Percentiles rank a stretch among this genome's conserved stretches.
Evolutionary conservation across 140 eudicot species (phyloP).

Genomic region (Cichorium intybus): DNA sequence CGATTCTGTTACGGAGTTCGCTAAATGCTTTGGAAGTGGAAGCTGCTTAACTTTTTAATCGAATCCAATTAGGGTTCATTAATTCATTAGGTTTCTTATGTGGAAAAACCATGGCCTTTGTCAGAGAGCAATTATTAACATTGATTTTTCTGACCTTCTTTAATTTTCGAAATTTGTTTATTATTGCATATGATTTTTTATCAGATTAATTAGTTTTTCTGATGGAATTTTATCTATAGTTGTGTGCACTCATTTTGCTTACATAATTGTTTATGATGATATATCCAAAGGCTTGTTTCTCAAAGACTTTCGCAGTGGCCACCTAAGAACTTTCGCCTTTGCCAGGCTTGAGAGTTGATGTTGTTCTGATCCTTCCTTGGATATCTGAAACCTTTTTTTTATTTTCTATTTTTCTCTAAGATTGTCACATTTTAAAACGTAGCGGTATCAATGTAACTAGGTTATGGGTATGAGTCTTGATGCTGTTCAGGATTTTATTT

Average conservation of each 20-base stretch:
- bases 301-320: conserved; percentile 66
- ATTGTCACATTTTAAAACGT: too few species aligned
- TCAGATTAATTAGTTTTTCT: neutral
- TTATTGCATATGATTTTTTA: too few species aligned
- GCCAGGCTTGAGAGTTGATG: conserved; percentile 64
- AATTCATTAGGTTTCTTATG: conserved; percentile 34
- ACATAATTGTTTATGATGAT: conserved; percentile 17
- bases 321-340: conserved; percentile 54
- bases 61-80: conserved; percentile 17
- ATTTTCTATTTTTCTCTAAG: too few species aligned
- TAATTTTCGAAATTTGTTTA: too few species aligned
- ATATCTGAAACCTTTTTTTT: conserved; percentile 38
- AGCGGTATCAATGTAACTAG: too few species aligned
- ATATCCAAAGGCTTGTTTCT: conserved; percentile 46
- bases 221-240: neutral
- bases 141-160: too few species aligned
- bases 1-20: too few species aligned
- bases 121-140: conserved; percentile 70
- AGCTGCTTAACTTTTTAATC: conserved; percentile 2
- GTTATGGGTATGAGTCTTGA: too few species aligned
- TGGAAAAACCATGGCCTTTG: conserved; percentile 68
- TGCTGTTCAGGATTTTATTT: too few species aligned
- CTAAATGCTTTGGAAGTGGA: conserved; percentile 4
- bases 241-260: too few species aligned
- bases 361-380: conserved; percentile 56